These are phyloP conservation scores for Colletotrichum shisoi DNA, from an alignment of 2,329 filamentous ascomycete species.

Conservation along the genomic window DNA sequence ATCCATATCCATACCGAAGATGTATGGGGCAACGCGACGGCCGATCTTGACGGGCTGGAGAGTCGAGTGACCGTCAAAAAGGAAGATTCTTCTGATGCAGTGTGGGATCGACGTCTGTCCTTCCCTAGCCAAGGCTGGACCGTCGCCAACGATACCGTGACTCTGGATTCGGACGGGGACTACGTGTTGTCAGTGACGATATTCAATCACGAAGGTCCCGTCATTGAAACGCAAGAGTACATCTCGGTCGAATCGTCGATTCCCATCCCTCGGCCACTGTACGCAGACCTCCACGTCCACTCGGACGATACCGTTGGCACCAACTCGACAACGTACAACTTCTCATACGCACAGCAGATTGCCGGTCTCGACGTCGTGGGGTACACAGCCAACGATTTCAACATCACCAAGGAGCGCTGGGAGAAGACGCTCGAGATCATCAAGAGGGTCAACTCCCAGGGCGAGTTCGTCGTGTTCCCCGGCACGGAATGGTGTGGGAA, in stretches of 20 bases:
- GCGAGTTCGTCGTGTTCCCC: slow-evolving; percentile 46
- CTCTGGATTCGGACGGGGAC: slow-evolving; percentile 15
- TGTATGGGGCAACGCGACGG: slow-evolving; percentile 45
- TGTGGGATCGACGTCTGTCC: neutral
- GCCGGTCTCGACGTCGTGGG: slow-evolving; percentile 50
- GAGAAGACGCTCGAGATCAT: slow-evolving; percentile 44
- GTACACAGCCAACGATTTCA: slow-evolving; percentile 52
- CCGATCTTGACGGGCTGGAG: slow-evolving; percentile 31
- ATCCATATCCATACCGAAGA: slow-evolving; percentile 44
- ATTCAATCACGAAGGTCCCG: neutral
- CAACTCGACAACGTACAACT: slow-evolving; percentile 49
- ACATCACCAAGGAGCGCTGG: slow-evolving; percentile 49
- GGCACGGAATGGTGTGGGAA: slow-evolving; percentile 51
- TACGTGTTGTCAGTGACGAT: slow-evolving; percentile 22
- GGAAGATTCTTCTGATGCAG: neutral
- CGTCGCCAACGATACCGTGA: neutral
- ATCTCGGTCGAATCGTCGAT: slow-evolving; percentile 39
- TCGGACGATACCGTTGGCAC: slow-evolving; percentile 51
- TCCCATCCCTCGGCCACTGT: slow-evolving; percentile 43
- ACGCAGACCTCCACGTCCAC: slow-evolving; percentile 50
- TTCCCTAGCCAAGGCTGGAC: slow-evolving; percentile 32
- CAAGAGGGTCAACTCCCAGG: slow-evolving; percentile 41
- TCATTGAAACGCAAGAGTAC: slow-evolving; percentile 27
- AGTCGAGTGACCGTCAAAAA: slow-evolving; percentile 1
- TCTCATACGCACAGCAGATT: slow-evolving; percentile 48